Conservation (phyloP, 1,139 yeast genomes). For the Candida anutae region DNA sequence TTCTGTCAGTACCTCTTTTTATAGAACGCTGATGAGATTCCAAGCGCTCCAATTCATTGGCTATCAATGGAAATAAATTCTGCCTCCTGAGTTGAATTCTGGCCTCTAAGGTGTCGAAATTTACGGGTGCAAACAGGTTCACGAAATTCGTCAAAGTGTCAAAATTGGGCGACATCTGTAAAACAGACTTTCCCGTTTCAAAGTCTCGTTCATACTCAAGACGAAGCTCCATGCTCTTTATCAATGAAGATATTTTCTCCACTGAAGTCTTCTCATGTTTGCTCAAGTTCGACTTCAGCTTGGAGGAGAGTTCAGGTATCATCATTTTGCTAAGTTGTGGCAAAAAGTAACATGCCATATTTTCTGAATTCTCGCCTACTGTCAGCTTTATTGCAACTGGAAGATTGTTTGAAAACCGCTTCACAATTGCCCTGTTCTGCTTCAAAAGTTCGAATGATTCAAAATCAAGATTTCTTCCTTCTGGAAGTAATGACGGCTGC, state of each 20-base stretch:
- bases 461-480: constrained; percentile 37
- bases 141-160: constrained; percentile 25
- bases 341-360: constrained; percentile 24
- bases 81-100: constrained; percentile 23
- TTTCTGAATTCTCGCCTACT: constrained; percentile 25
- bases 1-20: constrained; percentile 3
- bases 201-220: constrained; percentile 29
- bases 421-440: constrained; percentile 21
- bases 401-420: constrained; percentile 16
- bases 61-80: constrained; percentile 31
- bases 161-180: constrained; percentile 31
- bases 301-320: constrained; percentile 28
- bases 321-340: constrained; percentile 43
- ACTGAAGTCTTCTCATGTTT: constrained; percentile 19
- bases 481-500: constrained; percentile 23
- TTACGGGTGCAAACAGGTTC: constrained; percentile 12
- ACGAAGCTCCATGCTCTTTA: constrained; percentile 19
- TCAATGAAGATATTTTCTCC: constrained; percentile 21
- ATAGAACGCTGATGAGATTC: constrained; percentile 11
- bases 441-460: constrained; percentile 27
- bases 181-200: constrained; percentile 21
- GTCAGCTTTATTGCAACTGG: constrained; percentile 22
- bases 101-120: constrained; percentile 11
- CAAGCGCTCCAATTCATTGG: constrained; percentile 33
- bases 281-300: constrained; percentile 17